phyloP scores from a whole-genome alignment of 1,284 basidiomycete species.

The Leccinum glutinopallens region DNA sequence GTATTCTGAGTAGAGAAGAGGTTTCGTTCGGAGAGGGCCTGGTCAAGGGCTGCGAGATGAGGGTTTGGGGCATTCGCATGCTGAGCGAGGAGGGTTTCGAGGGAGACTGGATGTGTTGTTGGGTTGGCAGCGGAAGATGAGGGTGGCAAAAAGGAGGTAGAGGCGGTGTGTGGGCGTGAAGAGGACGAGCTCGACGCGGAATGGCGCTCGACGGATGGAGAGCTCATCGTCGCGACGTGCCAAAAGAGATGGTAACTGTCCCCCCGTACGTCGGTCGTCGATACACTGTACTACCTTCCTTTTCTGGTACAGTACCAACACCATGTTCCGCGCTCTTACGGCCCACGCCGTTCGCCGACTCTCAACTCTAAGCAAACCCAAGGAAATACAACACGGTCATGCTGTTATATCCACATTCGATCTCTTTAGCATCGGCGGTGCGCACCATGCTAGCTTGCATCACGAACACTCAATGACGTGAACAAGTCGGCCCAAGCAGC shows the following conservation, averaged over 20 bases:
- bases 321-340: too few species aligned
- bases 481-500: constrained; percentile 55
- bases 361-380: constrained; percentile 7
- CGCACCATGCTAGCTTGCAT: neutral
- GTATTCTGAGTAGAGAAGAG: constrained; percentile 77
- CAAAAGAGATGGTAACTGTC: too few species aligned
- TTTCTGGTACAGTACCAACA: neutral
- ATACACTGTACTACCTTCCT: constrained; percentile 13
- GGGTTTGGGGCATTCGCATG: constrained; percentile 57
- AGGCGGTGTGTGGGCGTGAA: constrained; percentile 24
- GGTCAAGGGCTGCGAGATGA: constrained; percentile 67
- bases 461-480: constrained; percentile 1
- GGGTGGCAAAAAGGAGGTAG: constrained; percentile 32
- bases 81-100: constrained; percentile 56
- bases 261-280: neutral
- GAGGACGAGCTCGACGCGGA: constrained; percentile 31
- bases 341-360: constrained; percentile 11
- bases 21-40: constrained; percentile 77
- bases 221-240: constrained; percentile 1
- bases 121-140: constrained; percentile 31
- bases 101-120: constrained; percentile 45
- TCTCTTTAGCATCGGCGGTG: constrained; percentile 90
- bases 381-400: constrained; percentile 61
- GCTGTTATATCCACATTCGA: constrained; percentile 94
- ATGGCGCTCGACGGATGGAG: constrained; percentile 28